These are phyloP conservation scores for Takashimella koratensis DNA, from an alignment of 1,284 basidiomycete species.

Conservation along the genomic window DNA sequence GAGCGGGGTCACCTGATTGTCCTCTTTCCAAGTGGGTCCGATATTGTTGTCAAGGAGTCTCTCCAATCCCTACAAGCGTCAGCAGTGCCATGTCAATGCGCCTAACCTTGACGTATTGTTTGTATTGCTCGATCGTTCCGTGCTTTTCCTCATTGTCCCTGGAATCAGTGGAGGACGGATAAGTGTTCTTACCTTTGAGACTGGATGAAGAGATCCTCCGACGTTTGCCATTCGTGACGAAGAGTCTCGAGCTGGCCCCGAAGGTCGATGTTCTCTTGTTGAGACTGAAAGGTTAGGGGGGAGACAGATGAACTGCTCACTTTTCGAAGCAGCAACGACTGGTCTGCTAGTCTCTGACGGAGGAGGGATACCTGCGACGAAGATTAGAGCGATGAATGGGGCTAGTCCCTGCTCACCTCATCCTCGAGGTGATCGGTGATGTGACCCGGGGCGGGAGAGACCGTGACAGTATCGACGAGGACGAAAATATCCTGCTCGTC, in stretches of 20 bases:
- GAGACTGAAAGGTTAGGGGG: background rate
- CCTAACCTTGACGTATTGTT: constrained; percentile 29
- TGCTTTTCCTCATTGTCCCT: constrained; percentile 41
- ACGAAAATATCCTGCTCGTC: too few species aligned
- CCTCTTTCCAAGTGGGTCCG: constrained; percentile 25
- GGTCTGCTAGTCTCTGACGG: background rate
- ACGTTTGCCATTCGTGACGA: constrained; percentile 22
- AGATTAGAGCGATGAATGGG: too few species aligned
- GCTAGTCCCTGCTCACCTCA: too few species aligned
- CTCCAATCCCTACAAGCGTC: constrained; percentile 25
- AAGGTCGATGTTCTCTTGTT: constrained; percentile 13
- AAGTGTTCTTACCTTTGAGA: constrained; percentile 33
- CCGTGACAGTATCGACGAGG: too few species aligned
- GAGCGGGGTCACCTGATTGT: constrained; percentile 1
- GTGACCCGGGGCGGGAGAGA: too few species aligned
- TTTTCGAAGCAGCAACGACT: background rate
- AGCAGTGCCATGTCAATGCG: background rate
- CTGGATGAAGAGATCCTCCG: constrained; percentile 26
- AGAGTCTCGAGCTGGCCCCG: constrained; percentile 15
- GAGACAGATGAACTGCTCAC: background rate
- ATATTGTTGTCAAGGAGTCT: constrained; percentile 23
- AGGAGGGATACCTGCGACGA: background rate
- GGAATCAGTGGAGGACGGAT: too few species aligned
- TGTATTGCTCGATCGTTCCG: constrained; percentile 27
- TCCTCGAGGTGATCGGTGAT: too few species aligned